Percentiles rank a stretch among this genome's conserved stretches.
These are phyloP conservation scores for Scutellaria barbata DNA, from an alignment of 257 asterid genomes.

Conservation along the genomic window DNA sequence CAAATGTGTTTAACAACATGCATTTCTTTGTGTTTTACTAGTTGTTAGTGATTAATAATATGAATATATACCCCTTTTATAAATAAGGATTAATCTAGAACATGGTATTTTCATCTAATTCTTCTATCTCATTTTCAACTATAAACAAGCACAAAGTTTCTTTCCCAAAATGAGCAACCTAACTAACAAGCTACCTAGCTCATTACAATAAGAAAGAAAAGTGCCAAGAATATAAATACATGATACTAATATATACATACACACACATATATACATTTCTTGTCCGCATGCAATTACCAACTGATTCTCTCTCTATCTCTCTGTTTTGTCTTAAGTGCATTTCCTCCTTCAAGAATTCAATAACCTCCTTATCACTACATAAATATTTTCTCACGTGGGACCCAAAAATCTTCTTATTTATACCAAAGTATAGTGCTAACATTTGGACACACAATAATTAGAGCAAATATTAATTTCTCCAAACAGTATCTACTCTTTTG, in stretches of 20 bases:
- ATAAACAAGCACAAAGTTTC: conserved; percentile 14
- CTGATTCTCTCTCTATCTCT: neutral
- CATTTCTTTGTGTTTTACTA: too few species aligned
- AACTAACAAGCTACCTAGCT: conserved; percentile 36
- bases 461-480: neutral
- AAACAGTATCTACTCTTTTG: neutral
- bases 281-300: conserved; percentile 22
- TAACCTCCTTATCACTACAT: neutral
- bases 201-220: conserved; percentile 25
- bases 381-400: conserved; percentile 40
- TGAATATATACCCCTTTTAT: too few species aligned
- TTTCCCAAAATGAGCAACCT: conserved; percentile 30
- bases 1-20: too few species aligned
- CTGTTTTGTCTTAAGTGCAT: neutral
- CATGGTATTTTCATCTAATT: too few species aligned
- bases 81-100: too few species aligned
- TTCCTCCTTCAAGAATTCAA: too few species aligned
- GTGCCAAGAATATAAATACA: conserved; percentile 20
- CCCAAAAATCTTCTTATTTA: conserved; percentile 57
- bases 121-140: neutral
- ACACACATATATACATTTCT: conserved; percentile 6
- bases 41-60: too few species aligned
- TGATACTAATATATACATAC: too few species aligned
- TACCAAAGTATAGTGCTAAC: conserved; percentile 29
- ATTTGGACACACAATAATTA: conserved; percentile 7